These are phyloP conservation scores for Laguncularia racemosa DNA, from an alignment of 345 rosid species.

Conservation along the genomic window DNA sequence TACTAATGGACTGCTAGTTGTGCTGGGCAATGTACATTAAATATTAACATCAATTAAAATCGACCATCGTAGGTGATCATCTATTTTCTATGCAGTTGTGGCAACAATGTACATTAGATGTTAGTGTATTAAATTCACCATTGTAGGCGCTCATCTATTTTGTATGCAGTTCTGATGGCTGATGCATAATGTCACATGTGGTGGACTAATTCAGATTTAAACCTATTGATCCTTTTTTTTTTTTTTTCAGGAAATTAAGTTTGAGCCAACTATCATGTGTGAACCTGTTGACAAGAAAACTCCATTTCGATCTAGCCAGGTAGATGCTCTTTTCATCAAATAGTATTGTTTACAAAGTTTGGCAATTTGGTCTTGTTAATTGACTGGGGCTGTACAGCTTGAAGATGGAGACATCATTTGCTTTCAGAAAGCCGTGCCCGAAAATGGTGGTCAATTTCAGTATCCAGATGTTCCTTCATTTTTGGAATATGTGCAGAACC, in stretches of 20 bases:
- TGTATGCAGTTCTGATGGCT: too few species aligned
- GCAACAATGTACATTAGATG: too few species aligned
- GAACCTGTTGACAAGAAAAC: conserved; percentile 27
- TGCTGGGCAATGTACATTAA: too few species aligned
- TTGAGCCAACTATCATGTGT: conserved; percentile 31
- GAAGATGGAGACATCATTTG: conserved; percentile 47
- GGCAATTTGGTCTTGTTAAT: neutral
- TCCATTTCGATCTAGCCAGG: conserved; percentile 24
- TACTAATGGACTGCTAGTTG: too few species aligned
- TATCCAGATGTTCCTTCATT: conserved; percentile 33
- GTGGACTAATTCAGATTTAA: too few species aligned
- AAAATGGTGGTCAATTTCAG: conserved; percentile 13
- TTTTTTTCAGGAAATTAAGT: conserved; percentile 26
- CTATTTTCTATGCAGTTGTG: too few species aligned
- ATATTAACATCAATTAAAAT: too few species aligned
- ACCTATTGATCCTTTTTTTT: neutral
- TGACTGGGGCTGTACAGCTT: conserved; percentile 18
- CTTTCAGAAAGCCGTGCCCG: conserved; percentile 26
- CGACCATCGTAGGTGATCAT: too few species aligned
- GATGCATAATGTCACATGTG: too few species aligned
- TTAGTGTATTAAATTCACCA: too few species aligned
- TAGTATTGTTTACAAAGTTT: neutral
- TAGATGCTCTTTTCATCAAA: neutral
- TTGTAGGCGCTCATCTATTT: too few species aligned
- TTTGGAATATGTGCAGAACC: conserved; percentile 25